phyloP scores from a whole-genome alignment of 768 basidiomycete species.

The Macrolepiota albuminosa region DNA sequence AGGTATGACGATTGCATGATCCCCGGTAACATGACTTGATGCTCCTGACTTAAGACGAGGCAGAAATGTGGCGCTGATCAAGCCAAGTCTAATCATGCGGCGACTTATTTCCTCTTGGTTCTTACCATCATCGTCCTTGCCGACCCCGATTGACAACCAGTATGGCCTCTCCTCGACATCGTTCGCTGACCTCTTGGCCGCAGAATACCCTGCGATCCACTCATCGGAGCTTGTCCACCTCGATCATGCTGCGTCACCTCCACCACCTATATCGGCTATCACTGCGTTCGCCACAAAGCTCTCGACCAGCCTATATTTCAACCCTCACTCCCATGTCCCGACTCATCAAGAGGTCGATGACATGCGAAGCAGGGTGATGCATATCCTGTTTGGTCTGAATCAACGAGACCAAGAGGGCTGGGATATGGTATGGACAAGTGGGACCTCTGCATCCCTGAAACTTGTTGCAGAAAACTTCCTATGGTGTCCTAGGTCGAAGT shows the following conservation, averaged over 20 bases:
- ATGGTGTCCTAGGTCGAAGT: constrained; percentile 6
- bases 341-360: constrained; percentile 9
- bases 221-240: constrained; percentile 12
- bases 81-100: neutral
- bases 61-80: too few species aligned
- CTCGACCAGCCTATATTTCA: constrained; percentile 6
- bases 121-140: neutral
- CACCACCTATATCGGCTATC: constrained; percentile 12
- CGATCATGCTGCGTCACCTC: constrained; percentile 15
- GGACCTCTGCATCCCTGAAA: constrained; percentile 10
- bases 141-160: neutral
- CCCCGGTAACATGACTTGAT: neutral
- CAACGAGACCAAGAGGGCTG: constrained; percentile 10
- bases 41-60: too few species aligned
- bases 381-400: constrained; percentile 7
- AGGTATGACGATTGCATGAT: neutral
- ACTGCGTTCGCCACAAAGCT: constrained; percentile 5
- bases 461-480: constrained; percentile 11
- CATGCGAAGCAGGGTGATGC: constrained; percentile 11
- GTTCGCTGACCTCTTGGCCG: constrained; percentile 6
- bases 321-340: constrained; percentile 12
- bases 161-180: constrained; percentile 9
- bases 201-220: constrained; percentile 12
- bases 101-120: constrained; percentile 5
- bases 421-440: constrained; percentile 16